phyloP scores from a whole-genome alignment of 352 stramenopile species.

The Phytophthora palmivora region DNA sequence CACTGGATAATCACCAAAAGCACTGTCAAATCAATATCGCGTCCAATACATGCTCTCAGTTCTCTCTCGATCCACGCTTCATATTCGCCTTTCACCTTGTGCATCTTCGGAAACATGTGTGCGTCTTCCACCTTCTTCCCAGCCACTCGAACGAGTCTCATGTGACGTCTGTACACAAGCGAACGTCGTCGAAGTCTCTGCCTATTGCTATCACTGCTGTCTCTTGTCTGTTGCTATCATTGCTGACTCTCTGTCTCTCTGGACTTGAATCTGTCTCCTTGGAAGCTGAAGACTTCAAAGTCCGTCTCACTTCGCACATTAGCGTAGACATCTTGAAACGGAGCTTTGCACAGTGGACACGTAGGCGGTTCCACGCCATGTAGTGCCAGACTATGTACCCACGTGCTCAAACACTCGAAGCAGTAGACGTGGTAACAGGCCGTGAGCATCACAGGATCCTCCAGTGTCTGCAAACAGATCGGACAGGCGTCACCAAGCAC shows the following conservation, averaged over 20 bases:
- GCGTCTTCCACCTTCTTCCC: conserved; percentile 31
- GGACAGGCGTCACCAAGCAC: conserved; percentile 73
- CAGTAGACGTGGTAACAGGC: conserved; percentile 81
- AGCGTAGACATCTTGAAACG: conserved; percentile 61
- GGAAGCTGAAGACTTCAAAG: conserved; percentile 63
- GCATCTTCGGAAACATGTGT: conserved; percentile 37
- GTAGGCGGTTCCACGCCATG: conserved; percentile 59
- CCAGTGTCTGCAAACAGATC: conserved; percentile 74
- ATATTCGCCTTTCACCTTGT: conserved; percentile 69
- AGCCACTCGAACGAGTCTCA: conserved; percentile 63
- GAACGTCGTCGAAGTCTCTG: conserved; percentile 46
- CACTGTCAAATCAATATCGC: conserved; percentile 70
- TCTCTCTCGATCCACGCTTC: conserved; percentile 68
- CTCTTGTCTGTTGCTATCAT: no score
- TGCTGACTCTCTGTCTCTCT: conserved; percentile 17
- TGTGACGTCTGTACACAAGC: conserved; percentile 61
- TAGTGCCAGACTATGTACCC: conserved; percentile 62
- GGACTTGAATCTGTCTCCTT: conserved; percentile 25
- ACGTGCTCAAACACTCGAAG: conserved; percentile 68
- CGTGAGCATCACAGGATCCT: conserved; percentile 65
- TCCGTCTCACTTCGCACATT: conserved; percentile 75
- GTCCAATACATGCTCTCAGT: conserved; percentile 69
- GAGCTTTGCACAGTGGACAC: conserved; percentile 76
- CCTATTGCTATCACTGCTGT: conserved; percentile 3
- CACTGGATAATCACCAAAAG: conserved; percentile 69